phyloP scores from a whole-genome alignment of 345 rosid species.

The Fremontodendron californicum region DNA sequence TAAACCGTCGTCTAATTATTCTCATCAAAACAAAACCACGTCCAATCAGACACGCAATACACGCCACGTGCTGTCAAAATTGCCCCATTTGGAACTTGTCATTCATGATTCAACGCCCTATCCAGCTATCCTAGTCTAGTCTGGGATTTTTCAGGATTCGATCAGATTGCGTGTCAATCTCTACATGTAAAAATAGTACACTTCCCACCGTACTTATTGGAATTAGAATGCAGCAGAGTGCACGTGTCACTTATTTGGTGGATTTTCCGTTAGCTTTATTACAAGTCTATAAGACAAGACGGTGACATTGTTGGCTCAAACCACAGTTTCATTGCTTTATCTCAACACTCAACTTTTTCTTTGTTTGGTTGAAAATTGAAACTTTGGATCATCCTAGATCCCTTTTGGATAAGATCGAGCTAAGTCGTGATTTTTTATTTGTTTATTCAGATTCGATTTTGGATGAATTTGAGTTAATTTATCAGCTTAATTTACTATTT shows the following conservation, averaged over 20 bases:
- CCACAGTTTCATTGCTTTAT: neutral
- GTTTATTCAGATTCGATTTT: no score
- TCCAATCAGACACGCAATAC: neutral
- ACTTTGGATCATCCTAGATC: neutral
- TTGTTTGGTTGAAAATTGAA: neutral
- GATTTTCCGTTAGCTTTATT: neutral
- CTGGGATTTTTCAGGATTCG: neutral
- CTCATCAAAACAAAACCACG: neutral
- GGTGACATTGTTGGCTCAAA: neutral
- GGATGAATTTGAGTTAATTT: no score
- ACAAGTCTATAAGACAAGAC: neutral
- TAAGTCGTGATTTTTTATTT: no score
- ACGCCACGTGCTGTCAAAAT: neutral
- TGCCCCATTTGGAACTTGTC: no score
- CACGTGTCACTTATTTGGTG: neutral
- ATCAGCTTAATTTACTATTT: no score
- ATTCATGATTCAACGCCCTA: no score
- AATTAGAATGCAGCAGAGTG: neutral
- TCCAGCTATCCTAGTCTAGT: no score
- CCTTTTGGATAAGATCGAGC: no score
- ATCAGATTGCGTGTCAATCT: neutral
- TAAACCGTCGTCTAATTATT: conserved; percentile 8
- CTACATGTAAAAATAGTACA: neutral
- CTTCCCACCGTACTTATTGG: neutral
- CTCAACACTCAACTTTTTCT: neutral